Conservation (phyloP, 179 eudicot species). For the Pouteria campechiana region DNA sequence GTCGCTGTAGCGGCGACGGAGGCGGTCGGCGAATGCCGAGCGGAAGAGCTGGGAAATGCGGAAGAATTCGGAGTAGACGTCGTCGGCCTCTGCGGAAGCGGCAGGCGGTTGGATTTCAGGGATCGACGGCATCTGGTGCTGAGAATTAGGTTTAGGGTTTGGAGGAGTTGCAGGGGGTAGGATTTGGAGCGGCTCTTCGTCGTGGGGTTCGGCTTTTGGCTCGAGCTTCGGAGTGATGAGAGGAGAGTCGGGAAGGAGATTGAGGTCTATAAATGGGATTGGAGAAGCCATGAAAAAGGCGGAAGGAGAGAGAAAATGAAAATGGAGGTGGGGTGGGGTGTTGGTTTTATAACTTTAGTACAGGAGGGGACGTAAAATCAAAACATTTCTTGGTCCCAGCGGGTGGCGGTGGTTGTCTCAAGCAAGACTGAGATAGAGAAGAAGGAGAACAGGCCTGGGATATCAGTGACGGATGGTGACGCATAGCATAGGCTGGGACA, state of each 20-base stretch:
- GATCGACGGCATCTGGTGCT: constrained; percentile 5
- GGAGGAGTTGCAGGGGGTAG: constrained; percentile 21
- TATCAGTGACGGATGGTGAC: no score
- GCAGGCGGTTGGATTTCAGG: not conserved
- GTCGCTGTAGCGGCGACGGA: constrained; percentile 7
- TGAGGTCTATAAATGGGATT: constrained; percentile 46
- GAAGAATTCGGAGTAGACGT: constrained; percentile 40
- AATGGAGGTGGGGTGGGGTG: not conserved
- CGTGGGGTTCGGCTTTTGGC: constrained; percentile 48
- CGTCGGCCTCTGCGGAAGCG: constrained; percentile 9
- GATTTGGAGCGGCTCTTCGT: constrained; percentile 13
- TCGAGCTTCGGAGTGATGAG: constrained; percentile 22
- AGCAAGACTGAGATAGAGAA: no score
- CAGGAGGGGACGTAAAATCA: no score
- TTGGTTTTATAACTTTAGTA: no score
- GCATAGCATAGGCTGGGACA: no score
- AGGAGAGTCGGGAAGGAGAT: constrained; percentile 31
- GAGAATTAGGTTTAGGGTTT: constrained; percentile 6
- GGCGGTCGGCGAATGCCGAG: constrained; percentile 27
- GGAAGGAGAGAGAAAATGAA: not conserved
- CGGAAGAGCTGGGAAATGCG: constrained; percentile 48
- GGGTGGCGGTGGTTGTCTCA: no score
- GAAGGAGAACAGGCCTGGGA: no score
- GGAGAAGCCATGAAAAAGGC: constrained; percentile 34
- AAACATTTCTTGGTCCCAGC: no score